Conservation (phyloP, 768 basidiomycete genomes). For the Amanita rimosa region DNA sequence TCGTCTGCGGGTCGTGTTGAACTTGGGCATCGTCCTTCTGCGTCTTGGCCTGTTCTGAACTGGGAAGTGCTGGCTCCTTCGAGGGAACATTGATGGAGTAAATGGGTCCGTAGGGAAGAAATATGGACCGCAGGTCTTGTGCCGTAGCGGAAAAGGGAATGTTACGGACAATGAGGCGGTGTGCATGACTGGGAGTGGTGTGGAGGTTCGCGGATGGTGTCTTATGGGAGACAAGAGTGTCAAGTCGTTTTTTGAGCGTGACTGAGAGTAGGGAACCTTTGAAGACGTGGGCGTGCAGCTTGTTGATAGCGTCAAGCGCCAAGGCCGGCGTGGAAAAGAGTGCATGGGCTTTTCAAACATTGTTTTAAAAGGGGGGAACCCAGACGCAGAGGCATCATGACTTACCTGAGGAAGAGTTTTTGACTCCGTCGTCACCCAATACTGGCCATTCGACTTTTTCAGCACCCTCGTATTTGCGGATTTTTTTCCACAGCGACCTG, state of each 20-base stretch:
- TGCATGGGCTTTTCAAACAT: constrained; percentile 44
- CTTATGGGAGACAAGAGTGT: constrained; percentile 43
- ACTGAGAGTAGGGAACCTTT: constrained; percentile 83
- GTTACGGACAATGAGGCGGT: constrained; percentile 85
- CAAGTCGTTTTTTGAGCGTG: constrained; percentile 77
- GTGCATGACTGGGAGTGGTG: constrained; percentile 54
- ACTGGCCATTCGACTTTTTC: constrained; percentile 67
- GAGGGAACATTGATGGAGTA: constrained; percentile 75
- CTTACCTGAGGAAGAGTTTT: constrained; percentile 41
- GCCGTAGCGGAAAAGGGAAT: constrained; percentile 76
- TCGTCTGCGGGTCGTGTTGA: background rate
- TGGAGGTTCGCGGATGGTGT: constrained; percentile 5
- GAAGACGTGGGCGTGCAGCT: constrained; percentile 88
- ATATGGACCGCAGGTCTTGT: constrained; percentile 75
- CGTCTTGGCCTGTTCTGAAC: constrained; percentile 11
- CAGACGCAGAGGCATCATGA: background rate
- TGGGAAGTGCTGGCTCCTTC: constrained; percentile 15
- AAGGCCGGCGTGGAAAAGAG: constrained; percentile 57
- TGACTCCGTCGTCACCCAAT: constrained; percentile 31
- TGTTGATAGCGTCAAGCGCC: constrained; percentile 62
- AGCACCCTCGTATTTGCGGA: constrained; percentile 70
- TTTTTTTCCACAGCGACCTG: constrained; percentile 74
- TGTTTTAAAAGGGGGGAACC: background rate
- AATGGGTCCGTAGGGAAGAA: constrained; percentile 82
- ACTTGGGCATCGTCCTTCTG: constrained; percentile 17